A percentile compares a stretch with the other conserved stretches of the same genome.
Evolutionary conservation across 441 rosid genomes (phyloP).

Genomic region (Theobroma grandiflorum): DNA sequence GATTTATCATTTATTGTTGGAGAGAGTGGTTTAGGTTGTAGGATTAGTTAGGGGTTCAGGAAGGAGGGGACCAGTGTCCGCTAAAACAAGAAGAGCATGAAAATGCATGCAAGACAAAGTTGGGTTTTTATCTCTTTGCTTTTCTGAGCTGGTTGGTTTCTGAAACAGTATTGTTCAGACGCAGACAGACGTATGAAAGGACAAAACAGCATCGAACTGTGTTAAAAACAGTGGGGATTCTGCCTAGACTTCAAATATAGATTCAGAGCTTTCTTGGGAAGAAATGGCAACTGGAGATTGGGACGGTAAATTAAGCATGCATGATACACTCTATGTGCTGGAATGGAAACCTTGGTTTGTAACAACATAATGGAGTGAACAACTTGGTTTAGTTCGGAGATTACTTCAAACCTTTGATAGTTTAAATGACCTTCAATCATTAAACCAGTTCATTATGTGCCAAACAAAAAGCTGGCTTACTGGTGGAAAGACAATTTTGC

Average conservation of each 20-base stretch:
- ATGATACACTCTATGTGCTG: not conserved
- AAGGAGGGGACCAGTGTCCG: slow-evolving; percentile 35
- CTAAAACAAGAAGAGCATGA: slow-evolving; percentile 37
- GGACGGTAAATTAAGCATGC: not conserved
- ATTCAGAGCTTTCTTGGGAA: not conserved
- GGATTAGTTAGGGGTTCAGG: slow-evolving; percentile 26
- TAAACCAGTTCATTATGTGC: too few relatives aligned
- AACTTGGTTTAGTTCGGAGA: too few relatives aligned
- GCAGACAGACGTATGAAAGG: slow-evolving; percentile 12
- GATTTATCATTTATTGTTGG: slow-evolving; percentile 33
- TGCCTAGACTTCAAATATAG: not conserved
- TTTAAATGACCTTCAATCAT: not conserved
- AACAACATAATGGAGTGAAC: too few relatives aligned
- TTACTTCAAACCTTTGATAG: too few relatives aligned
- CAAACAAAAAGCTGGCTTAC: not conserved
- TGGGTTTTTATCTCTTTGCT: slow-evolving; percentile 33
- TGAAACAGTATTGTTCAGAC: not conserved
- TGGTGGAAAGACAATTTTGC: not conserved
- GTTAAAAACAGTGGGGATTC: slow-evolving; percentile 16
- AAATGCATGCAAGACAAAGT: slow-evolving; percentile 45
- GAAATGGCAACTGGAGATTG: not conserved
- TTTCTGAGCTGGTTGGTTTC: slow-evolving; percentile 28
- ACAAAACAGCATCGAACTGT: slow-evolving; percentile 29
- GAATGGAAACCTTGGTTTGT: not conserved
- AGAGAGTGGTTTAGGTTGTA: slow-evolving; percentile 19